phyloP scores from a whole-genome alignment of 2,329 filamentous ascomycete species.

The Diplodia corticola region DNA sequence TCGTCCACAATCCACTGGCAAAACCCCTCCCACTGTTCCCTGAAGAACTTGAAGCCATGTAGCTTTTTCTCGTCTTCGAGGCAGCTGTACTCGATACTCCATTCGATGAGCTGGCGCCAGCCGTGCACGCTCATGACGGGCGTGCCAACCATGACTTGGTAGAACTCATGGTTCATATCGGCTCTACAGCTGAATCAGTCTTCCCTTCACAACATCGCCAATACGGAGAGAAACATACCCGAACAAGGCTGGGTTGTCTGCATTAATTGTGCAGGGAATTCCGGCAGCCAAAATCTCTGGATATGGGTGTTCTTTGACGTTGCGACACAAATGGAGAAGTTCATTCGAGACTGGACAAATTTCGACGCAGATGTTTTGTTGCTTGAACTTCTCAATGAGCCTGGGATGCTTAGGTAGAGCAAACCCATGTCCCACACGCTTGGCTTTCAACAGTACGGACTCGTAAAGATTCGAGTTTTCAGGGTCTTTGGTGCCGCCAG shows the following conservation, averaged over 20 bases:
- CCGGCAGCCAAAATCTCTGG: conserved; percentile 70
- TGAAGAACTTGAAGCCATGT: conserved; percentile 51
- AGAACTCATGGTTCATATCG: conserved; percentile 73
- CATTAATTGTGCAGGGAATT: conserved; percentile 72
- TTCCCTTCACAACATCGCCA: background rate
- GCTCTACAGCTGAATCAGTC: conserved; percentile 50
- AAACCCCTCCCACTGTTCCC: conserved; percentile 59
- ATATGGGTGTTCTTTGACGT: conserved; percentile 65
- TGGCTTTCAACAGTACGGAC: conserved; percentile 64
- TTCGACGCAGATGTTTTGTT: conserved; percentile 64
- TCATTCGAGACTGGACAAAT: conserved; percentile 78
- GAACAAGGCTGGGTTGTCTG: conserved; percentile 74
- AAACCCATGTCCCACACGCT: conserved; percentile 74
- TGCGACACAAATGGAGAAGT: conserved; percentile 67
- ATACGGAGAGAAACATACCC: conserved; percentile 46
- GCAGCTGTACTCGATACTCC: conserved; percentile 50
- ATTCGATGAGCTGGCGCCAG: conserved; percentile 63
- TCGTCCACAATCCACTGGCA: conserved; percentile 53
- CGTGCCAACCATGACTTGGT: conserved; percentile 71
- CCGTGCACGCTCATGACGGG: conserved; percentile 66
- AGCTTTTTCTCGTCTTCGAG: conserved; percentile 41
- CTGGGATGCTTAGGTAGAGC: conserved; percentile 66
- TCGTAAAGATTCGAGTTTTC: conserved; percentile 65
- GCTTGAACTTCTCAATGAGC: conserved; percentile 65
- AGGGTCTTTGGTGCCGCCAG: conserved; percentile 61